Evolutionary conservation across 2,329 filamentous ascomycete species (phyloP), one percentile per base, ranked within the genome.

Genomic region (Diplodia seriata): DNA sequence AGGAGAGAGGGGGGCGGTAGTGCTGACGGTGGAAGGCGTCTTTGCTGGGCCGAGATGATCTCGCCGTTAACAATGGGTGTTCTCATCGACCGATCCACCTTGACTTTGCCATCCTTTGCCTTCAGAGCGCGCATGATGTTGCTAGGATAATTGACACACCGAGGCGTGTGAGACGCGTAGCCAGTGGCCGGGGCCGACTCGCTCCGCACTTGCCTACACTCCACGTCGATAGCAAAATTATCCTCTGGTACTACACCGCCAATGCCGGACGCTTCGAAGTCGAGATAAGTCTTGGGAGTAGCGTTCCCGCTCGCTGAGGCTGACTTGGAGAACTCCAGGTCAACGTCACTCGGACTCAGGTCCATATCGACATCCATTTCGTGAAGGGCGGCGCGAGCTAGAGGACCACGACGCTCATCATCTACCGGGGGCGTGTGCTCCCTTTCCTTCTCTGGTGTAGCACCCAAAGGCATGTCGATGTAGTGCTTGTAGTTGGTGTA

Each of bases 31-130:
- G 80, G 79, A 7, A 84, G 57, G 84, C 94, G 62, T 81, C 94
- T 61, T 83, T 90, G 68, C 85, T 94, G 70, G 81, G 91, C 68
- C 83, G 92, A 71, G 80, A 90, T 51, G 83, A 90, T 74, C 83
- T 66, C 36, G 2, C 64, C 53, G 20, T 56, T 57, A 38, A 49
- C 31, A 11, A 66, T 20, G 1, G 64, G 64, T 14, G 18, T 29
- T 6, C 64, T 43, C 18, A 40, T 31, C 6, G 18, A 23, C 26
- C 14, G 38, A 11, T 23, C 63, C 23, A 23, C 15, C 14, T 23
- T 7, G 20, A 9, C 23, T 4, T 59, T 36, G 38, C 29, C 38
- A n/a, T 47, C 23, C 3, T 11, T 23, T 6, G 18, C 31, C 29
- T 51, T 31, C 20, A 63, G 3, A 38, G 59, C 59, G 23, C 23